Conservation (phyloP, 768 basidiomycete species). For the Tylopilus cervinicoccineus region DNA sequence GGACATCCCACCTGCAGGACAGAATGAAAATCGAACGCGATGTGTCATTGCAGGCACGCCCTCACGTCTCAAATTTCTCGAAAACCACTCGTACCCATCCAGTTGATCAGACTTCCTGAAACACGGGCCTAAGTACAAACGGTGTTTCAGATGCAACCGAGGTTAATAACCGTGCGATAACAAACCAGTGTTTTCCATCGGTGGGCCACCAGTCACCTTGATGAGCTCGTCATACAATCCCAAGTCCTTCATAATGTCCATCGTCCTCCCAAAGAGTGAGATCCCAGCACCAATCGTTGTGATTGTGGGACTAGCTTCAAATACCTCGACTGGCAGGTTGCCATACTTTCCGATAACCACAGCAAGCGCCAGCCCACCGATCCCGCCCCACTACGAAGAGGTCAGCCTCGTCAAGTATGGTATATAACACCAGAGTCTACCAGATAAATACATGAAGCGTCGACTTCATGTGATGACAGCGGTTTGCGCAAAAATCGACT, state of each 20-base stretch:
- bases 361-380: conserved; percentile 35
- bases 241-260: conserved; percentile 37
- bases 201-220: conserved; percentile 11
- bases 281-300: conserved; percentile 44
- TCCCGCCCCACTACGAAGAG: conserved; percentile 34
- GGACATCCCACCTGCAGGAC: conserved; percentile 24
- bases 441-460: not conserved
- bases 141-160: not conserved
- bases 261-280: conserved; percentile 43
- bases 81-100: conserved; percentile 28
- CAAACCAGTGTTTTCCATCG: conserved; percentile 20
- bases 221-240: conserved; percentile 35
- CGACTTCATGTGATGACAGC: not conserved
- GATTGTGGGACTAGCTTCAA: conserved; percentile 38
- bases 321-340: conserved; percentile 35
- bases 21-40: not conserved
- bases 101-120: conserved; percentile 34
- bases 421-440: not conserved
- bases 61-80: conserved; percentile 23
- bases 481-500: too few relatives aligned
- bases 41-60: not conserved
- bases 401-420: not conserved
- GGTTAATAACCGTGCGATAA: not conserved
- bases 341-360: conserved; percentile 24
- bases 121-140: conserved; percentile 14